These are phyloP conservation scores for Candida morakotiae DNA, from an alignment of 805 yeast species.

Conservation along the genomic window DNA sequence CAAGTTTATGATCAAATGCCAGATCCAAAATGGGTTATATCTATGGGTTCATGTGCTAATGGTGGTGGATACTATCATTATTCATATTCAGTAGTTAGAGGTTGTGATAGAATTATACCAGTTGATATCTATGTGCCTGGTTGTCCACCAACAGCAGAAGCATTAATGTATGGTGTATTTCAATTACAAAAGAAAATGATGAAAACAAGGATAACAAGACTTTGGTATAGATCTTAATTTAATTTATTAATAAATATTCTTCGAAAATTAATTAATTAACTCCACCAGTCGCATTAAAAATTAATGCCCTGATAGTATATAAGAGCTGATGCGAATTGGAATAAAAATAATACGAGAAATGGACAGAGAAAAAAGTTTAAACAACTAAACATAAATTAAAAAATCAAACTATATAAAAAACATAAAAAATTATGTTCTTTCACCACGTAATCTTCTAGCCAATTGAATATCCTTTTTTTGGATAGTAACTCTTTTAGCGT, in stretches of 20 bases:
- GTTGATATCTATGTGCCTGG: slow-evolving; percentile 92
- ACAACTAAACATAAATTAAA: background rate
- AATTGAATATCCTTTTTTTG: slow-evolving; percentile 97
- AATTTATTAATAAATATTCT: too few species aligned
- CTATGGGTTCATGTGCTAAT: slow-evolving; percentile 92
- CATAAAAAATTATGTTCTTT: slow-evolving; percentile 58
- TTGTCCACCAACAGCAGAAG: slow-evolving; percentile 90
- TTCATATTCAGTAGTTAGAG: slow-evolving; percentile 84
- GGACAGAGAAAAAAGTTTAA: too few species aligned
- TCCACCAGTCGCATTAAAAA: too few species aligned
- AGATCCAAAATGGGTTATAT: slow-evolving; percentile 90
- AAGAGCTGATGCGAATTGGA: too few species aligned
- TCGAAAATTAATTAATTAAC: too few species aligned
- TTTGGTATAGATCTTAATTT: slow-evolving; percentile 68
- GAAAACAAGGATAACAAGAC: slow-evolving; percentile 71
- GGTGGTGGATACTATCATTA: slow-evolving; percentile 93
- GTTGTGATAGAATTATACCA: slow-evolving; percentile 84
- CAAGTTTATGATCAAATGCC: slow-evolving; percentile 95
- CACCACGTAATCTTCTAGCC: slow-evolving; percentile 98
- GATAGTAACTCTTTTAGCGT: slow-evolving; percentile 98
- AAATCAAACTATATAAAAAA: background rate
- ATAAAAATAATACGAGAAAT: too few species aligned
- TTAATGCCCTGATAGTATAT: too few species aligned
- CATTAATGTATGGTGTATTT: slow-evolving; percentile 85
- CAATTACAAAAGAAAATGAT: slow-evolving; percentile 89